These are phyloP conservation scores for Magnaporthiopsis rhizophila DNA, from an alignment of 2,329 filamentous ascomycete genomes.

Conservation along the genomic window DNA sequence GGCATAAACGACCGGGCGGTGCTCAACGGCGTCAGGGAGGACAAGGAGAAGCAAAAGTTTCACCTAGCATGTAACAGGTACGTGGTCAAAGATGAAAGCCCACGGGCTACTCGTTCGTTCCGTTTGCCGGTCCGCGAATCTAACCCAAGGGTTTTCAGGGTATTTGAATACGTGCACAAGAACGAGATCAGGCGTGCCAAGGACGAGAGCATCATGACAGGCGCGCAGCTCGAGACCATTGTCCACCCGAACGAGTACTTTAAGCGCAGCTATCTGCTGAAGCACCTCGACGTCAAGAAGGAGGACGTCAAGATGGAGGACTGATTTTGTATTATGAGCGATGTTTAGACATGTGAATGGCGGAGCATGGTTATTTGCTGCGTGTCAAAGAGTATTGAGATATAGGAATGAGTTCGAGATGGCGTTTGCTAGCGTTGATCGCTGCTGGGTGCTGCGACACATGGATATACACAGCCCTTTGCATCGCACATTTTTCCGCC, in stretches of 20 bases:
- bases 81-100: constrained; percentile 18
- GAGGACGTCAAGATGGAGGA: constrained; percentile 51
- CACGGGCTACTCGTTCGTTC: background rate
- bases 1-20: constrained; percentile 74
- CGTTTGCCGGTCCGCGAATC: background rate
- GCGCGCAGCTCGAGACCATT: constrained; percentile 83
- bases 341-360: background rate
- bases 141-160: constrained; percentile 33
- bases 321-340: constrained; percentile 23
- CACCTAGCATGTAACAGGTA: constrained; percentile 93
- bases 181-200: constrained; percentile 68
- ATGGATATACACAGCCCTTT: too few species aligned
- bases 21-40: constrained; percentile 74
- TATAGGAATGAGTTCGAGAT: too few species aligned
- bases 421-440: too few species aligned
- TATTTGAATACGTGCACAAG: constrained; percentile 85
- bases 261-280: constrained; percentile 84
- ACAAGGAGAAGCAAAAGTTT: constrained; percentile 80
- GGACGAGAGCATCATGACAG: constrained; percentile 63
- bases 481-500: too few species aligned
- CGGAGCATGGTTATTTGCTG: too few species aligned
- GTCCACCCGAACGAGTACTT: constrained; percentile 98
- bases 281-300: constrained; percentile 57
- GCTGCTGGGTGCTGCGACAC: too few species aligned
- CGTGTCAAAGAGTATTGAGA: too few species aligned